Conservation (phyloP, 331 rosid species). For the Stylosanthes scabra region DNA sequence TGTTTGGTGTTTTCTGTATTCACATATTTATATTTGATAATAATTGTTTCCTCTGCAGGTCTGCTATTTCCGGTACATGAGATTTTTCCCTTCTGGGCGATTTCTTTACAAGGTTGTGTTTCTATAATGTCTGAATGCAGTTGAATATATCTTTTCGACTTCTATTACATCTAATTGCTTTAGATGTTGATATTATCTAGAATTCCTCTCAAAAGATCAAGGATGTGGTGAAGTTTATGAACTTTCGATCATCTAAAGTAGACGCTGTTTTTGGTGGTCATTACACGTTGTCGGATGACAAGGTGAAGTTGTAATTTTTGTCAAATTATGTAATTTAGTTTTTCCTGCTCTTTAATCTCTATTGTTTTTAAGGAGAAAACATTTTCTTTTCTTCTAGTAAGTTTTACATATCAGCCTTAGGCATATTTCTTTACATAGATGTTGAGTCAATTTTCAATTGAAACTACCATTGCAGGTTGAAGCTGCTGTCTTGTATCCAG, state of each 20-base stretch:
- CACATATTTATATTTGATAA: neutral
- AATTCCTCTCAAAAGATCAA: constrained; percentile 90
- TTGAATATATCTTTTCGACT: neutral
- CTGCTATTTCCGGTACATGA: constrained; percentile 90
- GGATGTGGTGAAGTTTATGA: constrained; percentile 88
- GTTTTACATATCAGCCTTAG: constrained; percentile 21
- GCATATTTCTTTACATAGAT: constrained; percentile 9
- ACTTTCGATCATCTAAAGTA: constrained; percentile 71
- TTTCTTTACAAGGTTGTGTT: constrained; percentile 86
- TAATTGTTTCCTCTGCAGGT: constrained; percentile 57
- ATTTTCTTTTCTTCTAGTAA: constrained; percentile 26
- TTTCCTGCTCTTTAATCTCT: constrained; percentile 14
- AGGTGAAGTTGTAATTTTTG: constrained; percentile 54
- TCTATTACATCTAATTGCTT: constrained; percentile 35
- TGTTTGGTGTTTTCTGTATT: constrained; percentile 6
- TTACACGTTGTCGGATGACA: constrained; percentile 86
- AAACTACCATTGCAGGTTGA: constrained; percentile 69
- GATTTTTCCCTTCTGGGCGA: constrained; percentile 88
- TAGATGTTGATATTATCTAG: constrained; percentile 44
- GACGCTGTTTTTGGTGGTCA: constrained; percentile 79
- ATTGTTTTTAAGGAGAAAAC: constrained; percentile 10
- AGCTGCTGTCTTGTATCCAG: constrained; percentile 95
- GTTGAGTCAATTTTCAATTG: neutral
- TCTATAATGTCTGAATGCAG: constrained; percentile 20
- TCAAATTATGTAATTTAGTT: constrained; percentile 18